Evolutionary conservation across 306 rosid genomes (phyloP), one percentile per base, ranked within the genome.

Genomic region (Cicer pinnatifidum): DNA sequence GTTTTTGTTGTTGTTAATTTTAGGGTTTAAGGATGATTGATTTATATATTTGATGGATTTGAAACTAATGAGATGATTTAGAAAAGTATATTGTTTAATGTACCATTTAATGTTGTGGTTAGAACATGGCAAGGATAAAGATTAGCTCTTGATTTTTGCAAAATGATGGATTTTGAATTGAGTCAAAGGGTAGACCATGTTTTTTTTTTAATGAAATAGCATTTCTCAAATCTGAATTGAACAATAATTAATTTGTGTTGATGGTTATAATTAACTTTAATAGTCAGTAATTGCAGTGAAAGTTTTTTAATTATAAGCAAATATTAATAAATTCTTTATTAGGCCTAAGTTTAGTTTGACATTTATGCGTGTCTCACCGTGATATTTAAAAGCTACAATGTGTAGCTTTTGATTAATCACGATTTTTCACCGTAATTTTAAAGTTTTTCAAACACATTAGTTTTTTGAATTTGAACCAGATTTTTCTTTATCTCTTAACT

Each of bases 251-350:
- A 2, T 43, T 15, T 79, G 52, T 68, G 58, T 10, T 20, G 16
- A 35, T 53, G 69, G 54, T 39, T 72, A 44, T 39, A 6, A 13
- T 37, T 56, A 40, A 13, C 69, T 75, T 68, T 68, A 20, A 41
- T 67, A 11, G 8, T 45, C 38, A 5, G 9, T 38, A 19, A 33
- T 44, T 69, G 52, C 2, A 20, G 9, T 54, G 10, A 37, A 53
- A 38, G 19, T 71, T 71, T 28, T 28, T 28, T 28, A 28, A 3
- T 28, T 28, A 28, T 28, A 28, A 28, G 5, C 33, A 28, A 28
- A 28, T 28, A 5, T 28, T 28, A 28, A 28, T 28, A 28, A 28
- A 28, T 28, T 28, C 3, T 28, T 28, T 28, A 3, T 3, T 3
- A 28, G 3, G 4, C 0, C 0, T 28, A 28, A 28, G 33, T 28